Conservation (phyloP, 495 filamentous ascomycete species). For the Echria macrotheca region DNA sequence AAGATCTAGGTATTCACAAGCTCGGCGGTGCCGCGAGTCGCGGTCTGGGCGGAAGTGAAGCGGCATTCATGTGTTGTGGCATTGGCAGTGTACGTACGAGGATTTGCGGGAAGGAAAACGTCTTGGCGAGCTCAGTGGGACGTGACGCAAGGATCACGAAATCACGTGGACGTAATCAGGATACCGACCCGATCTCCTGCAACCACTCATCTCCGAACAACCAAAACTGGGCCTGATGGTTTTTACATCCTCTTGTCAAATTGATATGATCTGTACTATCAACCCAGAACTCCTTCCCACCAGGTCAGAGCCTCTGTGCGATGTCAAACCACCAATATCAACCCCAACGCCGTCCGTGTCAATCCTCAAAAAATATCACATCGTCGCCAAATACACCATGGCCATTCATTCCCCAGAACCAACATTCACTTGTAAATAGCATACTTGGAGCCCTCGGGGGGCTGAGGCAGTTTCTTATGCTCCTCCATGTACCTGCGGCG, state of each 20-base stretch:
- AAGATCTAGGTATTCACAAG: no score
- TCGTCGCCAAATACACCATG: no score
- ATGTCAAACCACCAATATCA: no score
- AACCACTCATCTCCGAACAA: no score
- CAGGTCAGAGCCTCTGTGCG: no score
- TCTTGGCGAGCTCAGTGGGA: background rate
- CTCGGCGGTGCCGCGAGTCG: constrained; percentile 54
- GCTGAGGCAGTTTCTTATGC: constrained; percentile 93
- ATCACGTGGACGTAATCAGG: constrained; percentile 19
- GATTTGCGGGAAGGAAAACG: background rate
- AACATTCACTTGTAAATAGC: constrained; percentile 23
- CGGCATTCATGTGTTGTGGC: constrained; percentile 30
- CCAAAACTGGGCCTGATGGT: no score
- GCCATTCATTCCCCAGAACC: background rate
- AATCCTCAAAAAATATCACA: no score
- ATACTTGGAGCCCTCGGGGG: constrained; percentile 80
- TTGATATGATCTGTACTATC: no score
- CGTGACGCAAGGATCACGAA: constrained; percentile 6
- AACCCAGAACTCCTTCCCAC: no score
- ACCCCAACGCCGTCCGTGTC: no score
- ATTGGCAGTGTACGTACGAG: constrained; percentile 3
- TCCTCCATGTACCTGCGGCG: constrained; percentile 82
- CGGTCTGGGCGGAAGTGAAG: constrained; percentile 40
- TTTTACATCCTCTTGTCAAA: no score
- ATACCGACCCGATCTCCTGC: no score